These are phyloP conservation scores for Carex cristatella DNA, from an alignment of 176 grass and related monocot genomes.

Conservation along the genomic window DNA sequence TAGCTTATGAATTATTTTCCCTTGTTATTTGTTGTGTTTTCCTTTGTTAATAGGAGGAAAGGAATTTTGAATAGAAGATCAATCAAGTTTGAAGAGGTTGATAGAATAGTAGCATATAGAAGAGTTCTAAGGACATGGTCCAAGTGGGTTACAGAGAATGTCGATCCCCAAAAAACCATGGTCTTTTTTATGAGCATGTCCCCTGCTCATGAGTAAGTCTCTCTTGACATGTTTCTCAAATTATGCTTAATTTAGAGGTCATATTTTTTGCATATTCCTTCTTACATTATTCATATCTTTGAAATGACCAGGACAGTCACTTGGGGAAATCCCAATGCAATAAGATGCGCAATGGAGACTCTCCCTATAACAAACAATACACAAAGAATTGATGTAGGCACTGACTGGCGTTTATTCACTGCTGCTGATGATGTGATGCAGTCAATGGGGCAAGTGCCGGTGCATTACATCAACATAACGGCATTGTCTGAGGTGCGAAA, in stretches of 20 bases:
- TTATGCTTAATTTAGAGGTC: neutral
- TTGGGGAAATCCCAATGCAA: slow-evolving; percentile 66
- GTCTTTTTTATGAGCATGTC: slow-evolving; percentile 94
- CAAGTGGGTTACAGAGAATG: slow-evolving; percentile 60
- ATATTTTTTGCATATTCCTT: neutral
- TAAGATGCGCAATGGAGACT: slow-evolving; percentile 89
- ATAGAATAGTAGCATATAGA: slow-evolving; percentile 52
- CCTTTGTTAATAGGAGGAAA: slow-evolving; percentile 34
- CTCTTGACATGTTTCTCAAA: neutral
- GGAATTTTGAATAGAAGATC: slow-evolving; percentile 56
- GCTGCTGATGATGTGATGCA: slow-evolving; percentile 40
- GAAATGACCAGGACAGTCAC: slow-evolving; percentile 45
- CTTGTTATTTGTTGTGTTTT: neutral
- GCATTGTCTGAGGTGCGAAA: slow-evolving; percentile 83
- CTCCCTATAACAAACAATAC: slow-evolving; percentile 54
- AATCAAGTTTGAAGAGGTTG: slow-evolving; percentile 51
- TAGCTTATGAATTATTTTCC: neutral
- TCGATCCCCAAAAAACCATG: slow-evolving; percentile 56
- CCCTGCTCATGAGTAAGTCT: slow-evolving; percentile 61
- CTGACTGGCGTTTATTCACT: slow-evolving; percentile 70
- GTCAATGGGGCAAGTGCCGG: slow-evolving; percentile 50
- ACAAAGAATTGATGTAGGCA: slow-evolving; percentile 54
- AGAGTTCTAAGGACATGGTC: slow-evolving; percentile 77
- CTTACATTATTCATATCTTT: neutral
- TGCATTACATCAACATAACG: slow-evolving; percentile 84